phyloP scores from a whole-genome alignment of 495 filamentous ascomycete genomes.

The Corynascus novoguineensis region DNA sequence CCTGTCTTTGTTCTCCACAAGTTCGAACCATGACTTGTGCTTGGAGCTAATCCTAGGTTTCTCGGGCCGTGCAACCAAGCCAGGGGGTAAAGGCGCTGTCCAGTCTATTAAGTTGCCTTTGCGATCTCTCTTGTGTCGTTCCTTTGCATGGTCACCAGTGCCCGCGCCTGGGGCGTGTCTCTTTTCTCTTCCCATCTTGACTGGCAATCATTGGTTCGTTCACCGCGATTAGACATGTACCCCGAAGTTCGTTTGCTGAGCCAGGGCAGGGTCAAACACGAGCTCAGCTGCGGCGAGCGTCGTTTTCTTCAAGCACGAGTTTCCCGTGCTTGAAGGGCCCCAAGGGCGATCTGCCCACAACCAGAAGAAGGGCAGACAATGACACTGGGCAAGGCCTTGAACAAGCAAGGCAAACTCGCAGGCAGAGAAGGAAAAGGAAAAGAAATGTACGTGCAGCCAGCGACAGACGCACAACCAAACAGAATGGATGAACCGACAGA shows the following conservation, averaged over 20 bases:
- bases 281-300: neutral
- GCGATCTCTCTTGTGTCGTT: constrained; percentile 30
- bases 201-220: neutral
- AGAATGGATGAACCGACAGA: neutral
- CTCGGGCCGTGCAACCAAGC: constrained; percentile 27
- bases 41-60: constrained; percentile 38
- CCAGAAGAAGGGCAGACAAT: neutral
- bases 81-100: constrained; percentile 29
- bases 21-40: constrained; percentile 50
- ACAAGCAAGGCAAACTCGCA: neutral
- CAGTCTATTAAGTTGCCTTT: constrained; percentile 28
- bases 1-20: constrained; percentile 50
- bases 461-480: neutral
- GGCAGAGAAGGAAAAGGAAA: neutral
- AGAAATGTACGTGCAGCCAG: neutral
- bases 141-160: constrained; percentile 29
- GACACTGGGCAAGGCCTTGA: neutral
- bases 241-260: neutral
- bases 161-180: constrained; percentile 20
- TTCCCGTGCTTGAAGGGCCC: neutral
- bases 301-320: neutral
- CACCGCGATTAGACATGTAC: neutral
- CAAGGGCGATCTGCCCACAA: neutral
- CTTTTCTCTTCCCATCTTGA: constrained; percentile 31
- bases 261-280: neutral